A percentile compares a stretch with the other conserved stretches of the same genome.
These are phyloP conservation scores for Spiraea crenata DNA, from an alignment of 331 rosid species.

Conservation along the genomic window DNA sequence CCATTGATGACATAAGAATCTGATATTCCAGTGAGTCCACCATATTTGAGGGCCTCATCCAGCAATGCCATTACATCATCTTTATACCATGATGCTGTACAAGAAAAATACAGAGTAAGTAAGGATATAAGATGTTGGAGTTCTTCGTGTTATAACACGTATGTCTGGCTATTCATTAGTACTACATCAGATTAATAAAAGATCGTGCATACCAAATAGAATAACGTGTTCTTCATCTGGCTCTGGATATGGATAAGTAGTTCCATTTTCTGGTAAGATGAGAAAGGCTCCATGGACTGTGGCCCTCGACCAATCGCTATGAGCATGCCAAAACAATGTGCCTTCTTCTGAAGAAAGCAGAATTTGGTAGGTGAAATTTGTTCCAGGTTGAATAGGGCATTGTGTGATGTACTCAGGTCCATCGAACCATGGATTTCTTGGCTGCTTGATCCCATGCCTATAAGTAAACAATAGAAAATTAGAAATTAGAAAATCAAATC, in stretches of 20 bases:
- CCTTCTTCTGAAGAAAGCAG: conserved; percentile 22
- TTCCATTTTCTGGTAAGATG: conserved; percentile 13
- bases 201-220: conserved; percentile 10
- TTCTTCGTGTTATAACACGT: background rate
- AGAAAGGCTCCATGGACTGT: conserved; percentile 21
- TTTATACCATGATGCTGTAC: conserved; percentile 21
- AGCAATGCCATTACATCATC: conserved; percentile 17
- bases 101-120: background rate
- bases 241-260: conserved; percentile 18
- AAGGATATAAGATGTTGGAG: background rate
- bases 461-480: background rate
- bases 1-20: conserved; percentile 17
- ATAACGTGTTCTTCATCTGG: conserved; percentile 16
- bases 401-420: conserved; percentile 23
- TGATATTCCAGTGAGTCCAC: conserved; percentile 7
- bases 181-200: background rate
- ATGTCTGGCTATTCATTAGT: too few relatives aligned
- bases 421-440: conserved; percentile 23
- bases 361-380: conserved; percentile 18
- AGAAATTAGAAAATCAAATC: background rate
- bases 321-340: conserved; percentile 26
- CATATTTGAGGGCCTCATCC: conserved; percentile 19
- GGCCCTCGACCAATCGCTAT: conserved; percentile 18
- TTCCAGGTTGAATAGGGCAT: conserved; percentile 17
- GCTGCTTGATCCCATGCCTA: conserved; percentile 27